phyloP scores from a whole-genome alignment of 2,329 filamentous ascomycete species.

The Chaetomium globosum region DNA sequence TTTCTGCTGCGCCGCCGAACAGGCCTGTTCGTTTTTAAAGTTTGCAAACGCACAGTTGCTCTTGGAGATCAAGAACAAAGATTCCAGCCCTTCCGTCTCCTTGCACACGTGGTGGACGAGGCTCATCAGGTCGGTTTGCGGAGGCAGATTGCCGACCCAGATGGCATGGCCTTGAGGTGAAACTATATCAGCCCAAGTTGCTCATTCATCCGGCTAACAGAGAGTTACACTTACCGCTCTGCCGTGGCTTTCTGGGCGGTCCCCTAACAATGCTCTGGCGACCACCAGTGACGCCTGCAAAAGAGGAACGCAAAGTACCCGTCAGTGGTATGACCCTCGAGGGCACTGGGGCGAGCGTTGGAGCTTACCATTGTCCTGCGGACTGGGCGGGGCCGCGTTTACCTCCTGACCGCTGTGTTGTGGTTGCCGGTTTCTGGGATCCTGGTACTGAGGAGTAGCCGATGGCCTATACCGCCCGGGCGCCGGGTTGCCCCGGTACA shows the following conservation, averaged over 20 bases:
- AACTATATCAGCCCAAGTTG: slow-evolving; percentile 35
- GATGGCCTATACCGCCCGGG: slow-evolving; percentile 44
- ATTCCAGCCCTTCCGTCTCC: slow-evolving; percentile 78
- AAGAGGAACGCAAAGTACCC: not conserved
- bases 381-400: slow-evolving; percentile 20
- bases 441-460: slow-evolving; percentile 34
- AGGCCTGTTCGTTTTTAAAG: slow-evolving; percentile 79
- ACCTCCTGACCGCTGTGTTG: slow-evolving; percentile 28
- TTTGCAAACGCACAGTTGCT: slow-evolving; percentile 98
- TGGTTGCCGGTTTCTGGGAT: slow-evolving; percentile 35
- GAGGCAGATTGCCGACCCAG: slow-evolving; percentile 93
- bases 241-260: slow-evolving; percentile 59
- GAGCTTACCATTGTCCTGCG: slow-evolving; percentile 28
- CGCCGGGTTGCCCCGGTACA: slow-evolving; percentile 42
- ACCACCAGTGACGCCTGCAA: slow-evolving; percentile 35
- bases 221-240: slow-evolving; percentile 58
- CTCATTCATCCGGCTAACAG: not conserved
- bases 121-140: slow-evolving; percentile 76
- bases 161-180: slow-evolving; percentile 71
- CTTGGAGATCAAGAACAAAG: slow-evolving; percentile 91
- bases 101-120: slow-evolving; percentile 90
- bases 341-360: not conserved
- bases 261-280: slow-evolving; percentile 53
- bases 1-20: slow-evolving; percentile 73
- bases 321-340: not conserved